Evolutionary conservation across 129 eudicot genomes (phyloP), one percentile per base, ranked within the genome.

Genomic region (Scalesia atractyloides): DNA sequence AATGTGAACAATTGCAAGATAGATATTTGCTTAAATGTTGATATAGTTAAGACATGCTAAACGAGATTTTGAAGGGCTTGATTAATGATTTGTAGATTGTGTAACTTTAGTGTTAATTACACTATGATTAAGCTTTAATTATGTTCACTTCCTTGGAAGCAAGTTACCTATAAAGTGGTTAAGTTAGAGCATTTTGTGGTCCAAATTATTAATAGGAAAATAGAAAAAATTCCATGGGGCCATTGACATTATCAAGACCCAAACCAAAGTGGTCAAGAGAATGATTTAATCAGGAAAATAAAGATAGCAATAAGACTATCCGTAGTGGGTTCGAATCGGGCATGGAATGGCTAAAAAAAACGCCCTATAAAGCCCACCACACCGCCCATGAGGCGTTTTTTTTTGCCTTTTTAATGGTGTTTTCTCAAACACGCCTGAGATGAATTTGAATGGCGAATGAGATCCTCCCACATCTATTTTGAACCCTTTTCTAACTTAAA

Each of bases 171-270:
- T 20, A 53, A 75, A 65, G 65, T 53, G 16, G 34, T 65, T 53
- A 75, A 53, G 79, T 74, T 43, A 15, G 66, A 75, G 79, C 65
- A 64, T 36, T 36, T 15, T 65, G 73, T 75, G 79, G 79, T 75
- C 79, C 79, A 75, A 52, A 53, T 60, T 24, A 64, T 30, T 30
- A 30, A 41, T 37, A 75, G 44, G 66, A 36, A 74, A 66, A 46
- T 39, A 65, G 22, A 52, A 41, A 64, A 64, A 63, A 74, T 74
- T 74, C 72, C 71, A 64, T 16, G 66, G 79, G 73, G 73, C 66
- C 79, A 75, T 53, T 17, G n/a, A 54, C 66, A 75, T 64, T 64
- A 36, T 52, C 53, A 43, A 52, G 79, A 15, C 72, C 56, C 64
- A 9, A 50, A 74, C 54, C 72, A 14, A 51, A 63, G 72, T 64